Percentiles rank a stretch among this genome's conserved stretches.
phyloP scores from a whole-genome alignment of 352 stramenopile species.

The Aphanomyces euteiches region DNA sequence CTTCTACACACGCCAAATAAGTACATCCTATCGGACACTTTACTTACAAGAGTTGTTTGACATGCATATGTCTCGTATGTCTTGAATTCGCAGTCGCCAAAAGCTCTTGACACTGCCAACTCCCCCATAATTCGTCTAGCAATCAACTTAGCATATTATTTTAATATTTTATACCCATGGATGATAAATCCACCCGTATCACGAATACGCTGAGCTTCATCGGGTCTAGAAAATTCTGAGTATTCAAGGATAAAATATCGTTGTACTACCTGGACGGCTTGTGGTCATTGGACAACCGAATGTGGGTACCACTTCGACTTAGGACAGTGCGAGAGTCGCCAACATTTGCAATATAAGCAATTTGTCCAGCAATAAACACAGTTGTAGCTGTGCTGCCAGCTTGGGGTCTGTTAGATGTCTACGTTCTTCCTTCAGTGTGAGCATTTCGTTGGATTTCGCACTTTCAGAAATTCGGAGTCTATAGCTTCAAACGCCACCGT shows the following conservation, averaged over 20 bases:
- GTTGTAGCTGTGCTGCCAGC: slow-evolving; percentile 93
- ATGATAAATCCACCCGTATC: slow-evolving; percentile 91
- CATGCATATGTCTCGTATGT: slow-evolving; percentile 53
- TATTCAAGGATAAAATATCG: too few relatives aligned
- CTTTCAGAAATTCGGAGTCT: slow-evolving; percentile 67
- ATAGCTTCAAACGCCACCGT: slow-evolving; percentile 59
- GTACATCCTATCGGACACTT: not conserved
- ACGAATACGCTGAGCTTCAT: slow-evolving; percentile 93
- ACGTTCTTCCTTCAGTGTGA: not conserved
- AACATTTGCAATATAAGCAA: slow-evolving; percentile 95
- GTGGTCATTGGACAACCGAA: slow-evolving; percentile 95
- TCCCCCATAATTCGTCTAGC: slow-evolving; percentile 91
- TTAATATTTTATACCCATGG: slow-evolving; percentile 38
- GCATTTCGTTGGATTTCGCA: not conserved
- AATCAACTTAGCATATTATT: not conserved
- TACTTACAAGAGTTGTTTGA: slow-evolving; percentile 16
- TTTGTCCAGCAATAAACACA: slow-evolving; percentile 88
- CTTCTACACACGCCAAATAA: slow-evolving; percentile 11
- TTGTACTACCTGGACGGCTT: slow-evolving; percentile 77
- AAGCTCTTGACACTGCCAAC: slow-evolving; percentile 73
- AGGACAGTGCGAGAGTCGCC: slow-evolving; percentile 94
- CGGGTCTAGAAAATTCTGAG: slow-evolving; percentile 38
- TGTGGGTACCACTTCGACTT: slow-evolving; percentile 78
- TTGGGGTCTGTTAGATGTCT: slow-evolving; percentile 56
- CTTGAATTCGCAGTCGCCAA: slow-evolving; percentile 95